Percentiles rank a stretch among this genome's conserved stretches.
Conservation (phyloP, 345 rosid species). For the Arabidopsis thaliana region TAIR10.1 NC_003071.7:1316001-1316500, state of each 20-base stretch:
- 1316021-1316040: constrained; percentile 6
- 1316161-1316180: background rate
- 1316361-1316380: background rate
- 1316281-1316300: constrained; percentile 15
- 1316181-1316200: background rate
- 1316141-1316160: background rate
- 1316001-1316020: constrained; percentile 10
- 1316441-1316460: too few relatives aligned
- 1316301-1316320: background rate
- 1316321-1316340: background rate
- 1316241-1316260: constrained; percentile 3
- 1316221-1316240: constrained; percentile 28
- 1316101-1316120: background rate
- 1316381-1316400: background rate
- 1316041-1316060: constrained; percentile 3
- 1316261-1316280: constrained; percentile 4
- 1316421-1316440: background rate
- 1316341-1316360: background rate
- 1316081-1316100: constrained; percentile 10
- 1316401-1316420: too few relatives aligned
- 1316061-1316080: constrained; percentile 17
- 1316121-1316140: constrained; percentile 18
- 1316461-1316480: too few relatives aligned
- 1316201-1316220: constrained; percentile 19
- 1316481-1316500: too few relatives aligned